Evolutionary conservation across 768 basidiomycete genomes (phyloP).

Genomic region (Psilocybe cubensis): DNA sequence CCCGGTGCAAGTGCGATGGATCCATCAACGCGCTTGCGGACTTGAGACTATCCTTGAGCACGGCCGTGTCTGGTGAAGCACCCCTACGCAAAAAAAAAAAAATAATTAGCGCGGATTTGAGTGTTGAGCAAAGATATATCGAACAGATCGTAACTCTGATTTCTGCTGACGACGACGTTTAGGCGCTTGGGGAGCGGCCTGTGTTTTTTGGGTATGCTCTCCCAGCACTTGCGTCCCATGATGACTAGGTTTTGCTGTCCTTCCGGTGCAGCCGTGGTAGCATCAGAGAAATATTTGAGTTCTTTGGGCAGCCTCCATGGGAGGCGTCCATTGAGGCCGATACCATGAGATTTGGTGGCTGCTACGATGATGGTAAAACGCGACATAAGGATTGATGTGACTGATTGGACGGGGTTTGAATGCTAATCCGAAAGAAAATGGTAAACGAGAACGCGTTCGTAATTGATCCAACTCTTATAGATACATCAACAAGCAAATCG

Average conservation of each 20-base stretch:
- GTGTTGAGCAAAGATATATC: conserved; percentile 23
- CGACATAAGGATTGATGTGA: conserved; percentile 43
- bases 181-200: conserved; percentile 75
- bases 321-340: conserved; percentile 74
- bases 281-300: conserved; percentile 90
- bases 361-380: conserved; percentile 92
- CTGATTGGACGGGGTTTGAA: not conserved
- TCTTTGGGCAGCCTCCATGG: conserved; percentile 92
- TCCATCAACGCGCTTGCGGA: conserved; percentile 42
- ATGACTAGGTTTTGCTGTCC: conserved; percentile 73
- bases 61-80: conserved; percentile 27
- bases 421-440: not conserved
- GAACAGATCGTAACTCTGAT: conserved; percentile 63
- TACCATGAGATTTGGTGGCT: conserved; percentile 85
- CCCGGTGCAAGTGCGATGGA: conserved; percentile 49
- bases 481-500: conserved; percentile 1
- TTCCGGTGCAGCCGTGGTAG: conserved; percentile 64
- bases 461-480: no score
- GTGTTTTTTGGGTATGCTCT: conserved; percentile 87
- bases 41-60: conserved; percentile 43
- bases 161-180: conserved; percentile 80
- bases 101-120: not conserved
- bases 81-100: conserved; percentile 11
- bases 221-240: conserved; percentile 99
- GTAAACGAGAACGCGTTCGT: no score